Evolutionary conservation across 345 rosid species (phyloP).

Genomic region (Lepidium africanum): DNA sequence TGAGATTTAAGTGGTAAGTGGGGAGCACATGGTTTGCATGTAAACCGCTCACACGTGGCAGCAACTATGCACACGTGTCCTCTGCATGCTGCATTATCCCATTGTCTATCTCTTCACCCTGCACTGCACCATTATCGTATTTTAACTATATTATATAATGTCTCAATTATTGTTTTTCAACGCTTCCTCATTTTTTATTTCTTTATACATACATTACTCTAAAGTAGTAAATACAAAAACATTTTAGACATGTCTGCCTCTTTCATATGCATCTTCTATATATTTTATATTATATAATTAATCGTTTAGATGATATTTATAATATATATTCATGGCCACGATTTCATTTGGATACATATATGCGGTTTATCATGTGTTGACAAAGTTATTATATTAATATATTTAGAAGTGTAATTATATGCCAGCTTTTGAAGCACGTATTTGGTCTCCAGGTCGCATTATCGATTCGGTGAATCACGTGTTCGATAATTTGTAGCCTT

Average conservation of each 20-base stretch:
- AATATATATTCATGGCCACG: no score
- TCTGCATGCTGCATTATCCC: constrained; percentile 24
- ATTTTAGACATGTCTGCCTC: no score
- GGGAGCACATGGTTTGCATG: constrained; percentile 47
- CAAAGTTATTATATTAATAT: no score
- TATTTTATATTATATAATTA: no score
- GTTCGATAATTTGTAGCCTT: neutral
- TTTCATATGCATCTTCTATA: no score
- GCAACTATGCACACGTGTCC: constrained; percentile 35
- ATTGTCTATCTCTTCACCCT: constrained; percentile 17
- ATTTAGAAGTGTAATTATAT: neutral
- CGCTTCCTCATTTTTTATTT: neutral
- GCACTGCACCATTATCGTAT: constrained; percentile 14
- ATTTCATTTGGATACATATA: no score
- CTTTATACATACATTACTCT: neutral
- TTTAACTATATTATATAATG: constrained; percentile 2
- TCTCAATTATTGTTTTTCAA: constrained; percentile 16
- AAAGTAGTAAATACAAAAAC: no score
- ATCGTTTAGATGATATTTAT: no score
- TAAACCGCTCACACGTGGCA: constrained; percentile 38
- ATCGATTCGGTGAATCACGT: constrained; percentile 24
- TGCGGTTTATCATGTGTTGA: no score
- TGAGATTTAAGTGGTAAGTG: constrained; percentile 6
- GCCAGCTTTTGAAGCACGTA: constrained; percentile 12
- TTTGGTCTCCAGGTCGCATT: neutral